Evolutionary conservation across 495 filamentous ascomycete genomes (phyloP), one percentile per base, ranked within the genome.

Genomic region (Aspergillus hancockii): DNA sequence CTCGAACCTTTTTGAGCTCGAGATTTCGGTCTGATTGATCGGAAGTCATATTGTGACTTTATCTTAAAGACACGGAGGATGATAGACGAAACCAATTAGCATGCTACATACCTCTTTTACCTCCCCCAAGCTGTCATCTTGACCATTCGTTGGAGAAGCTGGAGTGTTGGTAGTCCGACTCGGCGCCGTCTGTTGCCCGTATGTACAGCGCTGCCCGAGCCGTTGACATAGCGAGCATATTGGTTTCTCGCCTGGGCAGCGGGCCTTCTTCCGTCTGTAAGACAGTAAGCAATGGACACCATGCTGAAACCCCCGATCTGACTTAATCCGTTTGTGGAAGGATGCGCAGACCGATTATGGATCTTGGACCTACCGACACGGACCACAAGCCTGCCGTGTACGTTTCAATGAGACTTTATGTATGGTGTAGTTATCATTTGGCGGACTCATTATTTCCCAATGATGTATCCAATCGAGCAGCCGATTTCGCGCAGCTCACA

Each of bases 211-310:
- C 57, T 76, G 72, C 4, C 71, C 68, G 46, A 76, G 49, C 30
- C 74, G 63, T 31, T 69, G 58, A 34, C 74, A 76, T n/a, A 71
- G 55, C 30, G 74, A 74, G 43, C 74, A 76, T 36, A 55, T 54
- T 4, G 74, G 74, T 43, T 71, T 74, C 52, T 76, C 74, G 19
- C 74, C 74, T 8, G 74, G 74, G 53, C 74, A 76, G n/a, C 74
- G 71, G 16, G 72, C 72, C 57, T 76, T 76, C 50, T 76, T 75
- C 47, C 74, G 65, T 52, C 74, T 75, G 43, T 3, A 9, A 22
- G 45, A 49, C 43, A 2, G 34, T 36, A n/a, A 36, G 51, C 31
- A 53, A 40, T 40, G 13, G 1, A 36, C 10, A 38, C 40, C 12
- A 12, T n/a, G n/a, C n/a, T n/a, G n/a, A n/a, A n/a, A n/a, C n/a